Evolutionary conservation across 441 rosid genomes (phyloP).

Genomic region (Gossypium lobatum): DNA sequence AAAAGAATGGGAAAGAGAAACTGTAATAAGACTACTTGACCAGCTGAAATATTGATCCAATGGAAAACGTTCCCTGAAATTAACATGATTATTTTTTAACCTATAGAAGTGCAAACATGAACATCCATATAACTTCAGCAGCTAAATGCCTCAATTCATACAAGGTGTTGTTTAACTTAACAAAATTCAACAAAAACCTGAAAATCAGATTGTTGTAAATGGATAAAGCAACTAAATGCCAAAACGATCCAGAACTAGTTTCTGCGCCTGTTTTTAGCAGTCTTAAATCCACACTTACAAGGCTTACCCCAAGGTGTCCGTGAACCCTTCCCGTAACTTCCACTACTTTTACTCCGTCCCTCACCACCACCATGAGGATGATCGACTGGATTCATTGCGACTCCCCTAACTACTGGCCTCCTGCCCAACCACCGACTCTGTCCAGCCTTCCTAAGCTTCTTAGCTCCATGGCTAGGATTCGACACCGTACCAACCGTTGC

Average conservation of each 20-base stretch:
- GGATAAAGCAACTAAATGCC: neutral
- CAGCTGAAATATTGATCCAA: neutral
- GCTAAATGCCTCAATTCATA: neutral
- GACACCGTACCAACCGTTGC: slow-evolving; percentile 77
- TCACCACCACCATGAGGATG: slow-evolving; percentile 99
- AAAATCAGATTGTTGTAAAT: neutral
- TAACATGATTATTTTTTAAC: neutral
- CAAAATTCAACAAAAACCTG: neutral
- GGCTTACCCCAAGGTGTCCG: slow-evolving; percentile 93
- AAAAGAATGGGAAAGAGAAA: neutral
- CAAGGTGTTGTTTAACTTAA: neutral
- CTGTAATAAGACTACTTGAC: neutral
- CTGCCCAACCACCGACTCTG: slow-evolving; percentile 81
- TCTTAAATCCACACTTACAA: slow-evolving; percentile 68
- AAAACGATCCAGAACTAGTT: slow-evolving; percentile 21
- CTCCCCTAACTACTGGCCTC: slow-evolving; percentile 81
- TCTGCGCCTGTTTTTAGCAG: slow-evolving; percentile 55
- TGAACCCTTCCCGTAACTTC: slow-evolving; percentile 56
- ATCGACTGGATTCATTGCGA: slow-evolving; percentile 91
- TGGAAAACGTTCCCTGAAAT: neutral
- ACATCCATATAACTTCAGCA: neutral
- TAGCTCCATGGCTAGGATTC: slow-evolving; percentile 51
- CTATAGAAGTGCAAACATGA: neutral
- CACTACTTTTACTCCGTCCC: slow-evolving; percentile 91
- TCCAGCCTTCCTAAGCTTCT: slow-evolving; percentile 81